Evolutionary conservation across 805 yeast genomes (phyloP).

Genomic region (Saccharomycopsis javanensis): DNA sequence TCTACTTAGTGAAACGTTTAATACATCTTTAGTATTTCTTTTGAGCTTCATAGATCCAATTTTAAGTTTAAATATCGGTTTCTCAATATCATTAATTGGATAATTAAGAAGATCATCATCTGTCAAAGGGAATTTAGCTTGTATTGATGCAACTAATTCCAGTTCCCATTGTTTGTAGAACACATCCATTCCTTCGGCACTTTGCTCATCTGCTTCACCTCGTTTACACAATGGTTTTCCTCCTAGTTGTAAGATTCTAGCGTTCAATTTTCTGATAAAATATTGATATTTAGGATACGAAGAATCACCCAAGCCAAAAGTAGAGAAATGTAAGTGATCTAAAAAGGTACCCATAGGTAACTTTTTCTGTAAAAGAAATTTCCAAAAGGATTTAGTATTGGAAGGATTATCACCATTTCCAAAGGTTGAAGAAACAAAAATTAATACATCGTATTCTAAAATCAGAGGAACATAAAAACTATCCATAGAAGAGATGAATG

Average conservation of each 20-base stretch:
- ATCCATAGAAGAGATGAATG: conserved; percentile 45
- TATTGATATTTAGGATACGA: conserved; percentile 82
- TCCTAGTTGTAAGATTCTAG: conserved; percentile 72
- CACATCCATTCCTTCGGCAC: conserved; percentile 62
- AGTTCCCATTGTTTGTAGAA: conserved; percentile 69
- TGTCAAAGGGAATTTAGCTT: not conserved
- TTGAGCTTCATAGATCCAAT: conserved; percentile 23
- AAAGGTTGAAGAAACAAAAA: conserved; percentile 74
- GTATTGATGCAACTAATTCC: conserved; percentile 31
- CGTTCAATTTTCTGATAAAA: conserved; percentile 78
- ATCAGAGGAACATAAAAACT: conserved; percentile 49
- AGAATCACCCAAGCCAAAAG: conserved; percentile 91
- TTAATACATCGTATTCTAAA: conserved; percentile 36
- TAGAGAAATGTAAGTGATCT: conserved; percentile 50
- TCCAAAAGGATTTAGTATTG: conserved; percentile 67
- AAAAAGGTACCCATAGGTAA: conserved; percentile 48
- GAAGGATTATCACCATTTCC: conserved; percentile 94
- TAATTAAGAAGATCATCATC: not conserved
- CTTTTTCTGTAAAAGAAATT: conserved; percentile 54
- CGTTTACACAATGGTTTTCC: conserved; percentile 61
- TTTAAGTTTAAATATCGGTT: conserved; percentile 1
- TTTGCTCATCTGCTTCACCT: conserved; percentile 84
- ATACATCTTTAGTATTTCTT: conserved; percentile 25
- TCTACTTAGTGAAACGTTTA: conserved; percentile 27
- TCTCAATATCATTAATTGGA: not conserved